Evolutionary conservation across 805 yeast species (phyloP).

Genomic region (Kuraishia capsulata): DNA sequence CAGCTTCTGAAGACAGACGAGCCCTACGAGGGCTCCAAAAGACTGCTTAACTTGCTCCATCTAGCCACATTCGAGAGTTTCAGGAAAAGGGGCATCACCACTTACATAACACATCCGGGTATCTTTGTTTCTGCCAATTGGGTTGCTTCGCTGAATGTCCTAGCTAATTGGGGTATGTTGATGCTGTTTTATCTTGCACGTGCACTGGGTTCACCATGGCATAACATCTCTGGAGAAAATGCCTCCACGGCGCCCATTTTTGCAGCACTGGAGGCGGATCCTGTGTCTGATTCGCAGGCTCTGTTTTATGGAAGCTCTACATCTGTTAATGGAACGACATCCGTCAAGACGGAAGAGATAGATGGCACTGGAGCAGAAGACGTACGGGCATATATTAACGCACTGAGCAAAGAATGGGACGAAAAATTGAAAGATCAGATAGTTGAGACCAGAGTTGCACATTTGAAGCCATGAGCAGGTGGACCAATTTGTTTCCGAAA

Average conservation of each 20-base stretch:
- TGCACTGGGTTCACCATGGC: conserved; percentile 77
- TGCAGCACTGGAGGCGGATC: conserved; percentile 47
- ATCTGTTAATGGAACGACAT: conserved; percentile 54
- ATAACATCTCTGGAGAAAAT: conserved; percentile 77
- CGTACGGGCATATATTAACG: conserved; percentile 55
- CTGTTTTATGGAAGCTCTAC: conserved; percentile 71
- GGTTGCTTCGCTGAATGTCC: conserved; percentile 61
- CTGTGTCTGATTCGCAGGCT: conserved; percentile 33
- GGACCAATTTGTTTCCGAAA: not conserved
- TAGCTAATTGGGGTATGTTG: conserved; percentile 83
- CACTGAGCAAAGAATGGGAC: conserved; percentile 62
- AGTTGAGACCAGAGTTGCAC: conserved; percentile 30
- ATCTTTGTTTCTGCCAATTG: conserved; percentile 81
- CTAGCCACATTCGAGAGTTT: conserved; percentile 53
- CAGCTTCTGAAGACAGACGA: conserved; percentile 54
- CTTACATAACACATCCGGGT: conserved; percentile 89
- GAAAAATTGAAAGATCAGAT: conserved; percentile 67
- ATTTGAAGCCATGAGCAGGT: not conserved
- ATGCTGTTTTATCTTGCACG: conserved; percentile 77
- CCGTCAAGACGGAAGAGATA: conserved; percentile 43
- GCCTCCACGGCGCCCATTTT: conserved; percentile 85
- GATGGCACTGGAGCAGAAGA: conserved; percentile 59
- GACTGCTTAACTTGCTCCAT: conserved; percentile 79
- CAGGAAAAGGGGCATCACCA: conserved; percentile 43
- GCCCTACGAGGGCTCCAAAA: conserved; percentile 89